These are phyloP conservation scores for Chaetomium sp. DNA, from an alignment of 2,329 filamentous ascomycete genomes.

Conservation along the genomic window DNA sequence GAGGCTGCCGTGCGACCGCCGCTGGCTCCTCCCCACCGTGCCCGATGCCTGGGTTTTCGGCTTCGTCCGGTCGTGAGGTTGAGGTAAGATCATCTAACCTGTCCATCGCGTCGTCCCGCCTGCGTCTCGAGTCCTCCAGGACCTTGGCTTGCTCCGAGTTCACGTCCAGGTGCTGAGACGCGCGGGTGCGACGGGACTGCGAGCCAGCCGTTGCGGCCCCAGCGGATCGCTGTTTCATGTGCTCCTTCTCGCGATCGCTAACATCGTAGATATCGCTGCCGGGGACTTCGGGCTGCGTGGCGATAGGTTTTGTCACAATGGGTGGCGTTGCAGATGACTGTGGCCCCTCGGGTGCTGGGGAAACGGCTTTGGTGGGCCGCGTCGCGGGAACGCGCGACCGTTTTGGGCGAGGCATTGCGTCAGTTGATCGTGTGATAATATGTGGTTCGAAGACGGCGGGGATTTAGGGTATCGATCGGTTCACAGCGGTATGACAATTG, in stretches of 20 bases:
- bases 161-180: slow-evolving; percentile 12
- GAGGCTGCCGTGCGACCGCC: slow-evolving; percentile 38
- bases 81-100: slow-evolving; percentile 42
- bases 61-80: slow-evolving; percentile 28
- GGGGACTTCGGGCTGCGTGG: slow-evolving; percentile 20
- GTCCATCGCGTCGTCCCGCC: slow-evolving; percentile 44
- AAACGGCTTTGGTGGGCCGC: slow-evolving; percentile 13
- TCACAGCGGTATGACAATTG: not conserved
- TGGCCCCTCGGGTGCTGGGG: slow-evolving; percentile 17
- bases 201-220: slow-evolving; percentile 22
- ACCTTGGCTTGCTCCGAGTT: slow-evolving; percentile 32
- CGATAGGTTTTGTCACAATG: slow-evolving; percentile 23
- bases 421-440: not conserved
- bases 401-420: slow-evolving; percentile 26
- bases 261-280: slow-evolving; percentile 42
- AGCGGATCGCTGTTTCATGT: slow-evolving; percentile 34
- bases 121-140: slow-evolving; percentile 35
- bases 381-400: slow-evolving; percentile 33
- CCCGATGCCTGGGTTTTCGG: slow-evolving; percentile 40
- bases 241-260: slow-evolving; percentile 42
- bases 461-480: not conserved
- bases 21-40: slow-evolving; percentile 39
- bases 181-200: slow-evolving; percentile 21
- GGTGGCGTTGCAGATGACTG: slow-evolving; percentile 28
- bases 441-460: not conserved